Conservation (phyloP, 176 grass and related monocot species). For the Triticum turgidum region DNA sequence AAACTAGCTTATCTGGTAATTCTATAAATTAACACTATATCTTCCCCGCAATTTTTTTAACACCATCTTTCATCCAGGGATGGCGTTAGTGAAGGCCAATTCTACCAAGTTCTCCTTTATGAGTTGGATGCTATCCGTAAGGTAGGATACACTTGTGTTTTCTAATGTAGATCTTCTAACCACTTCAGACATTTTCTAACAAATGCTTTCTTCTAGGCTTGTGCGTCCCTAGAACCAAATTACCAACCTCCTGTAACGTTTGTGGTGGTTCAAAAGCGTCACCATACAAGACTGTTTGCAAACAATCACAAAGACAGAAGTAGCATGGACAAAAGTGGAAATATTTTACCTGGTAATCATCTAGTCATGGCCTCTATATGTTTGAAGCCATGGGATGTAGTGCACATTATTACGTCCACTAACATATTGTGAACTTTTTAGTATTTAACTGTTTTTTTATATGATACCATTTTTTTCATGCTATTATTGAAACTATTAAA, state of each 20-base stretch:
- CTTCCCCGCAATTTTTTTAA: background rate
- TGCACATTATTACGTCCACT: background rate
- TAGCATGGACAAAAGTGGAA: slow-evolving; percentile 93
- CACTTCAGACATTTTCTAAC: slow-evolving; percentile 9
- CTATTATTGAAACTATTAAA: background rate
- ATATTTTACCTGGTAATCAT: slow-evolving; percentile 92
- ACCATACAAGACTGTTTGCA: slow-evolving; percentile 94
- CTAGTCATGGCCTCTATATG: slow-evolving; percentile 10
- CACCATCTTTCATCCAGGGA: slow-evolving; percentile 56
- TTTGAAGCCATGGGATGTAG: background rate
- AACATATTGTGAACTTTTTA: background rate
- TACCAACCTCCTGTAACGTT: slow-evolving; percentile 99
- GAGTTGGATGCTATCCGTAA: slow-evolving; percentile 99
- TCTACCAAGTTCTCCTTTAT: slow-evolving; percentile 97
- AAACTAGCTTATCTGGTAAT: background rate
- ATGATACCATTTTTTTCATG: background rate
- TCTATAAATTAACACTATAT: background rate
- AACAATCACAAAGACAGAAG: slow-evolving; percentile 99
- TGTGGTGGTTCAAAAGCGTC: slow-evolving; percentile 98
- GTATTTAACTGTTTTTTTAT: background rate
- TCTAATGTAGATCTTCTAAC: background rate
- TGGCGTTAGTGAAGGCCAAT: slow-evolving; percentile 98
- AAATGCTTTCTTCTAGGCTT: slow-evolving; percentile 63
- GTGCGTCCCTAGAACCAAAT: slow-evolving; percentile 96
- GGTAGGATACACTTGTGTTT: slow-evolving; percentile 45